phyloP scores from a whole-genome alignment of 176 grass and related monocot genomes.

The Oryza punctata region DNA sequence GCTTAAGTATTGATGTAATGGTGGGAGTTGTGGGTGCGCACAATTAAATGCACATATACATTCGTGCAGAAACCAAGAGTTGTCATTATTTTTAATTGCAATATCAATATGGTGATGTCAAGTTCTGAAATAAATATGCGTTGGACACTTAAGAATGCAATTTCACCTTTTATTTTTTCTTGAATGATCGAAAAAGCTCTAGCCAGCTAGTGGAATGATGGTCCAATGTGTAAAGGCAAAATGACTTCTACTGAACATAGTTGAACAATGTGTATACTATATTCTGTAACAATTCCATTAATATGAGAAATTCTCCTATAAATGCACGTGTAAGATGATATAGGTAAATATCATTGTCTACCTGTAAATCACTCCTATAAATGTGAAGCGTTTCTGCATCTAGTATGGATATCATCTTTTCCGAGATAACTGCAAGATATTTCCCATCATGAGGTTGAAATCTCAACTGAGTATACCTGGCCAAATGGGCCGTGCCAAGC shows the following conservation, averaged over 20 bases:
- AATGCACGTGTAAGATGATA: background rate
- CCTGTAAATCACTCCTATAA: constrained; percentile 26
- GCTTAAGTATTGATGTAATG: background rate
- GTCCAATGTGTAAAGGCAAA: background rate
- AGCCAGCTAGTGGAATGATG: background rate
- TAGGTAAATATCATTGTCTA: background rate
- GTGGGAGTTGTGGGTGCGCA: background rate
- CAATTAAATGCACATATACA: background rate
- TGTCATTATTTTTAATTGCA: background rate
- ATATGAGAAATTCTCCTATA: background rate
- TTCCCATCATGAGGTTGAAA: constrained; percentile 62
- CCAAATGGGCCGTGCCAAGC: too few relatives aligned
- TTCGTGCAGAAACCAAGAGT: background rate
- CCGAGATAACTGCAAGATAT: constrained; percentile 67
- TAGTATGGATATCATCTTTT: constrained; percentile 55
- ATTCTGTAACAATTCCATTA: background rate
- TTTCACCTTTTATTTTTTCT: background rate
- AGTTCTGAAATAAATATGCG: background rate
- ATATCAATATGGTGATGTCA: background rate
- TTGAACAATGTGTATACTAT: background rate
- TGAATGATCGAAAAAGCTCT: background rate
- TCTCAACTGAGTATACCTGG: constrained; percentile 73
- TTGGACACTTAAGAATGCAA: constrained; percentile 11
- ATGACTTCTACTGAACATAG: background rate
- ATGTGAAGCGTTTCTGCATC: constrained; percentile 59